Conservation (phyloP, 345 rosid genomes). For the Eucalyptus grandis region DNA sequence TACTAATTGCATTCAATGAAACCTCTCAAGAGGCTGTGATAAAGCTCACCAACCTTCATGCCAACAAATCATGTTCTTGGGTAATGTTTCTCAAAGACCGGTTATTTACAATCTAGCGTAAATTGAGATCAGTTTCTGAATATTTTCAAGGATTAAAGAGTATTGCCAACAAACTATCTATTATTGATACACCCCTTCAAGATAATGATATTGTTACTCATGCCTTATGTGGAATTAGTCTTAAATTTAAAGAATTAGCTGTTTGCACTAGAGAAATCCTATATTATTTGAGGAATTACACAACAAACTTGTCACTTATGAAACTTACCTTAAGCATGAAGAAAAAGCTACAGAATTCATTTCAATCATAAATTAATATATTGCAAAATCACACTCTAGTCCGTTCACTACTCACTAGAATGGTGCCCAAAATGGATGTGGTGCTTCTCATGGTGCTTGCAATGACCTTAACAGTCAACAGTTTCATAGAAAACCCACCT, state of each 20-base stretch:
- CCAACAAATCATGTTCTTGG: not conserved
- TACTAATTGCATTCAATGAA: not conserved
- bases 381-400: not conserved
- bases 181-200: not conserved
- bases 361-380: too few species aligned
- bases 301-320: not conserved
- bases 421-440: not conserved
- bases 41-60: not conserved
- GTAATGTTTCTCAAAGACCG: not conserved
- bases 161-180: not conserved
- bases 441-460: not conserved
- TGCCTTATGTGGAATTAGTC: not conserved
- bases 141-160: not conserved
- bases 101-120: not conserved
- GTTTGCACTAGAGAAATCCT: not conserved
- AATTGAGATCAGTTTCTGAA: rapidly evolving
- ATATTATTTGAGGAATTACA: not conserved
- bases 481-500: rapidly evolving
- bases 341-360: not conserved
- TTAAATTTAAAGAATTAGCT: not conserved
- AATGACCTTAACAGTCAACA: not conserved
- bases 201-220: not conserved
- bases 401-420: not conserved
- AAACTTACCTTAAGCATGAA: not conserved
- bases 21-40: not conserved